Evolutionary conservation across 2,329 filamentous ascomycete species (phyloP).

Genomic region (Talaromyces atroroseus): DNA sequence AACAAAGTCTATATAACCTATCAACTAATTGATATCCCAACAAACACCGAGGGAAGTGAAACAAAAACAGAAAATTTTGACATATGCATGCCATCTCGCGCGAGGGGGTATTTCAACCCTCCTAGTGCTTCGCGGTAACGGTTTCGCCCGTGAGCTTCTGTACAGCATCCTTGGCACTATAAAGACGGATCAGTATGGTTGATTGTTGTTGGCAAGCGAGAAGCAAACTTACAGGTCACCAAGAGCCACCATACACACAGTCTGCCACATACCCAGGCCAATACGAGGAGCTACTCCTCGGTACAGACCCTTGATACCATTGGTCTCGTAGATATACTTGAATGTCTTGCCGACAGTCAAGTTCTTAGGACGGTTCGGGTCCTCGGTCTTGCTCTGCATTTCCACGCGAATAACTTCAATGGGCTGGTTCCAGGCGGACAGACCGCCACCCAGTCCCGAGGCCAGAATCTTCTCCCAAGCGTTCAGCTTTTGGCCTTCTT

Average conservation of each 20-base stretch:
- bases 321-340: slow-evolving; percentile 82
- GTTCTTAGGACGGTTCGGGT: slow-evolving; percentile 98
- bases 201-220: slow-evolving; percentile 1
- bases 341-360: slow-evolving; percentile 84
- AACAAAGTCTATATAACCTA: slow-evolving; percentile 1
- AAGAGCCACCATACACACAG: slow-evolving; percentile 98
- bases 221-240: slow-evolving; percentile 78
- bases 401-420: slow-evolving; percentile 99
- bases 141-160: slow-evolving; percentile 60
- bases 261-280: slow-evolving; percentile 96
- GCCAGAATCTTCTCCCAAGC: slow-evolving; percentile 84
- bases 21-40: not conserved
- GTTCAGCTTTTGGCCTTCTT: slow-evolving; percentile 69
- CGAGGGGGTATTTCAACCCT: slow-evolving; percentile 36
- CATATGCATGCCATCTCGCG: slow-evolving; percentile 9
- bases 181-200: slow-evolving; percentile 24
- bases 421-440: slow-evolving; percentile 98
- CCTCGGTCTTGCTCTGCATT: slow-evolving; percentile 99
- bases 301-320: slow-evolving; percentile 89
- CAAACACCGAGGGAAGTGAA: not conserved
- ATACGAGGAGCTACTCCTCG: slow-evolving; percentile 91
- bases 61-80: not conserved
- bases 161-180: slow-evolving; percentile 59
- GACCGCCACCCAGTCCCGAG: slow-evolving; percentile 80
- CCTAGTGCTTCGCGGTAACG: slow-evolving; percentile 61